phyloP scores from a whole-genome alignment of 768 basidiomycete species.

The Boletus coccyginus region DNA sequence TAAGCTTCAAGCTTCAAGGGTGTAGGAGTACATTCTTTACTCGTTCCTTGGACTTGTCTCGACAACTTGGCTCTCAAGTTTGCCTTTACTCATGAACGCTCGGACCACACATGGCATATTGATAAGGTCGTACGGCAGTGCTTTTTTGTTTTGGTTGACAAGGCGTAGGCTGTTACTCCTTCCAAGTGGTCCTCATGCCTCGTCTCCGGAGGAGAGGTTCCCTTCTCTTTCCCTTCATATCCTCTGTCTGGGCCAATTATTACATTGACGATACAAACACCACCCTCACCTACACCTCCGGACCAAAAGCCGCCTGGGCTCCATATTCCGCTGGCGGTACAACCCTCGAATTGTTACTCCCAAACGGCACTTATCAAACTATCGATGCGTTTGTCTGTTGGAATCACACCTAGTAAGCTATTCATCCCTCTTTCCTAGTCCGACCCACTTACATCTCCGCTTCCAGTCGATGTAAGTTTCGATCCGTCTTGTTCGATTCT shows the following conservation, averaged over 20 bases:
- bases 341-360: slow-evolving; percentile 3
- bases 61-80: neutral
- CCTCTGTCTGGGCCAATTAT: slow-evolving; percentile 16
- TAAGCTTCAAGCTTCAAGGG: too few species aligned
- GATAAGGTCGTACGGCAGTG: too few species aligned
- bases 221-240: neutral
- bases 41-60: neutral
- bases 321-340: too few species aligned
- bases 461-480: slow-evolving; percentile 19
- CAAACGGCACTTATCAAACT: slow-evolving; percentile 9
- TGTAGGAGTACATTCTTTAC: neutral
- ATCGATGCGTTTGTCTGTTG: slow-evolving; percentile 24
- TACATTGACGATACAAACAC: slow-evolving; percentile 25
- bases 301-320: slow-evolving; percentile 21
- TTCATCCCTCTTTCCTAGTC: neutral
- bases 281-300: slow-evolving; percentile 20
- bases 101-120: neutral
- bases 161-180: too few species aligned
- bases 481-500: neutral
- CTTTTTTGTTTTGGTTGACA: too few species aligned
- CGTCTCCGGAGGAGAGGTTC: neutral
- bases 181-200: slow-evolving; percentile 11
- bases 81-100: neutral
- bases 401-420: slow-evolving; percentile 23
- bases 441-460: neutral